phyloP scores from a whole-genome alignment of 2,329 filamentous ascomycete genomes.

The Hypoxylon sp. region DNA sequence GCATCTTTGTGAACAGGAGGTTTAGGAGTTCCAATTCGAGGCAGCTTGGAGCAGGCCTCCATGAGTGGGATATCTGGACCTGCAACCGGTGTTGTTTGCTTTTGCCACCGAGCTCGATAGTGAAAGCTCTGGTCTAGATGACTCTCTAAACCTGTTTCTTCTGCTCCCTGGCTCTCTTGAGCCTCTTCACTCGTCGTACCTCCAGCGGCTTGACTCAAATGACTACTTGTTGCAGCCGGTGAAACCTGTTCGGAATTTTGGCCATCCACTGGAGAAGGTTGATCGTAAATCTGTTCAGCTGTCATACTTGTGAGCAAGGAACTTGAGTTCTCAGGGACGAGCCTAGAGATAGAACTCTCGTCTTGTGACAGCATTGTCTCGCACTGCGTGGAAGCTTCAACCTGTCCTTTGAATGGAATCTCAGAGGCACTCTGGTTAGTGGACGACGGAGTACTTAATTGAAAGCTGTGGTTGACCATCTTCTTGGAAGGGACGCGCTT shows the following conservation, averaged over 20 bases:
- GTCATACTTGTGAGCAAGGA: neutral
- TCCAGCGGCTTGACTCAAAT: slow-evolving; percentile 7
- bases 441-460: slow-evolving; percentile 49
- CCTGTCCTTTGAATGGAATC: neutral
- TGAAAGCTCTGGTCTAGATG: slow-evolving; percentile 50
- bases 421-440: slow-evolving; percentile 35
- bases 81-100: slow-evolving; percentile 27
- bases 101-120: slow-evolving; percentile 47
- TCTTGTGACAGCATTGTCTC: neutral
- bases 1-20: slow-evolving; percentile 29
- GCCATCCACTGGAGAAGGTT: neutral
- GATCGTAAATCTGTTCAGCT: neutral
- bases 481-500: slow-evolving; percentile 8
- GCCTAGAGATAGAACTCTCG: slow-evolving; percentile 6
- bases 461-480: slow-evolving; percentile 45
- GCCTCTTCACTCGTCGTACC: slow-evolving; percentile 7
- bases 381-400: neutral
- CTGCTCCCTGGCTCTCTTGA: slow-evolving; percentile 9
- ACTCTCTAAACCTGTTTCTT: slow-evolving; percentile 44
- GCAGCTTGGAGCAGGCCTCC: slow-evolving; percentile 8
- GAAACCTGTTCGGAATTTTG: slow-evolving; percentile 5
- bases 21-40: slow-evolving; percentile 36
- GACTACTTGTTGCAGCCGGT: neutral
- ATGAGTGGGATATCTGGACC: slow-evolving; percentile 9
- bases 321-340: neutral